Evolutionary conservation across 306 rosid genomes (phyloP).

Genomic region (Styphnolobium japonicum): DNA sequence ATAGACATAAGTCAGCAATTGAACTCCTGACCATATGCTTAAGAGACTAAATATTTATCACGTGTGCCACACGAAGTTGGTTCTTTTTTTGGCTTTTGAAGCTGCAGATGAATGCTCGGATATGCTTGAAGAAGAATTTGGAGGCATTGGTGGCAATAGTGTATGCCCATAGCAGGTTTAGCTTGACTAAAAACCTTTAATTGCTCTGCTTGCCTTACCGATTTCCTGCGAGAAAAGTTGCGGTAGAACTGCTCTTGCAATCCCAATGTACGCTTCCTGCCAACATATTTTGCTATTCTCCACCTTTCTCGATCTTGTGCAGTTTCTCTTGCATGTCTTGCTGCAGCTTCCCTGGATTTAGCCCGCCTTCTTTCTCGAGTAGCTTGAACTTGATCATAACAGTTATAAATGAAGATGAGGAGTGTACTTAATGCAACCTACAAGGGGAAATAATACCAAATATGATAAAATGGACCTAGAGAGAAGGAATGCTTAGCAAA

Average conservation of each 20-base stretch:
- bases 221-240: constrained; percentile 66
- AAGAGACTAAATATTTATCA: no score
- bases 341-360: constrained; percentile 74
- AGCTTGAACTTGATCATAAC: constrained; percentile 73
- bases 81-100: constrained; percentile 41
- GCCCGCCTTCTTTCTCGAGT: constrained; percentile 75
- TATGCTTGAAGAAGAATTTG: constrained; percentile 43
- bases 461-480: constrained; percentile 20
- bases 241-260: constrained; percentile 55
- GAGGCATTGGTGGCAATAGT: constrained; percentile 25
- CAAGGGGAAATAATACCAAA: constrained; percentile 34
- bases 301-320: constrained; percentile 75
- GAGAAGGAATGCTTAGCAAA: neutral
- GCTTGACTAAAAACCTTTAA: constrained; percentile 27
- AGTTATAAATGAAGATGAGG: constrained; percentile 62
- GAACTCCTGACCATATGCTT: no score
- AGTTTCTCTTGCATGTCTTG: constrained; percentile 67
- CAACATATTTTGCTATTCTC: constrained; percentile 56
- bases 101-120: constrained; percentile 25
- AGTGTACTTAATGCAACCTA: constrained; percentile 60
- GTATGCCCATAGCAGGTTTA: neutral
- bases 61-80: no score
- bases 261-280: constrained; percentile 50
- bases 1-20: no score
- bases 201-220: constrained; percentile 35